Evolutionary conservation across 495 filamentous ascomycete genomes (phyloP), one percentile per base, ranked within the genome.

Genomic region (Penicillium longicatenatum): DNA sequence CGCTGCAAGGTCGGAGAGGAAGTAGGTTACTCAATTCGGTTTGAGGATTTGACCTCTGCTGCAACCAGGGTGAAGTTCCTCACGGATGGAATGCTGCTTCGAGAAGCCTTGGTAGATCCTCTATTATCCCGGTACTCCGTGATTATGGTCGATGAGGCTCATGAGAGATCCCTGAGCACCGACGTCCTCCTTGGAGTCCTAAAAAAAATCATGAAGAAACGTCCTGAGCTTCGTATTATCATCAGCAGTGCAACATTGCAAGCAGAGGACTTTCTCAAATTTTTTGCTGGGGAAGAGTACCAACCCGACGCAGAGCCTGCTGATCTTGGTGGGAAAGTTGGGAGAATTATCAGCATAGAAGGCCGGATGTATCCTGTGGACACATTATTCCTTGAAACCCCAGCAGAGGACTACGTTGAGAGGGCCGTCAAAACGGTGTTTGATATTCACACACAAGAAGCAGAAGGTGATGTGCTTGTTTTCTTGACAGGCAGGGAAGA

Each of bases 111-210:
- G 12, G 90, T 96, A 19, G 95, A 98, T 71, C 94, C 94, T 55
- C 79, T 97, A 14, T 75, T 99, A 17, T 94, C 90, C 30, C 85
- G 92, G 6, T 99, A 99, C 70, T 96, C 91, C 7, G 90, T 98
- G 33, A 91, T 99, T 65, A 99, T 98, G 93, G 89, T 99, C 21
- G 94, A 99, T 67, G 94, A 99, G 70, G 95, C 95, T 26, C 94
- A 99, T 73, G 94, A 99, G 72, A 84, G 95, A 52, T 96, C 91
- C 57, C 81, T 99, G 54, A 96, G 93, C 73, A 93, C 93, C 7
- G 94, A 99, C 64, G 84, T 99, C 37, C 82, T 99, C 6, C 84
- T 99, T 37, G 93, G 94, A 1, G 77, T 97, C n/a, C 68, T 99
- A 41, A 98, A 97, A 76, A 98, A 98, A 70, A 94, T 99, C 59